These are phyloP conservation scores for Microbotryum intermedium DNA, from an alignment of 1,284 basidiomycete genomes.

Conservation along the genomic window DNA sequence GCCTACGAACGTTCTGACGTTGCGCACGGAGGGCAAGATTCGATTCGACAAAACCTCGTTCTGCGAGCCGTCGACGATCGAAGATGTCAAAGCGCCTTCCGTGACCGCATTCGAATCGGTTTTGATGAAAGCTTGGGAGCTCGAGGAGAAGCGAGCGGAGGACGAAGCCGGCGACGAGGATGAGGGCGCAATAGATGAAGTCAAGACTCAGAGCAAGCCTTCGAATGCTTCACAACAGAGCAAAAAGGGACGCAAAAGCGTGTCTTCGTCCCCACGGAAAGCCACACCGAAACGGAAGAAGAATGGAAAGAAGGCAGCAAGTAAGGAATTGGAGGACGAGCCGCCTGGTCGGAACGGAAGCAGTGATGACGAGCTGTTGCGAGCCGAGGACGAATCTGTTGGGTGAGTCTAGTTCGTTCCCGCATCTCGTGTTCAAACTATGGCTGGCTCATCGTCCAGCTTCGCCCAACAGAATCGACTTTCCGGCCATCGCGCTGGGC, in stretches of 20 bases:
- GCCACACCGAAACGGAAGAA: not conserved
- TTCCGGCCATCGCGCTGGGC: constrained; percentile 9
- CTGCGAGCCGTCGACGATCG: not conserved
- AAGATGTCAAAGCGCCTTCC: not conserved
- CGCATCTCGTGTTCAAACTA: too few species aligned
- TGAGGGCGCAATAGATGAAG: not conserved
- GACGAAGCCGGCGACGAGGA: not conserved
- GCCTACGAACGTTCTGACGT: constrained; percentile 11
- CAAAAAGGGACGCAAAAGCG: too few species aligned
- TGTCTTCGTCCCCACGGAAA: too few species aligned
- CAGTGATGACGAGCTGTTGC: too few species aligned
- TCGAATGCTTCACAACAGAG: too few species aligned
- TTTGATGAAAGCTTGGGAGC: not conserved
- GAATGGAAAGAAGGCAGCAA: not conserved
- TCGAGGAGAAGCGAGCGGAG: not conserved
- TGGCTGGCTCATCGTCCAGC: too few species aligned
- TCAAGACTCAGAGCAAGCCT: too few species aligned
- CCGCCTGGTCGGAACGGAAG: too few species aligned
- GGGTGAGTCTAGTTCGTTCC: not conserved
- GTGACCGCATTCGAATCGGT: constrained; percentile 3
- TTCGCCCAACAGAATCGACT: not conserved
- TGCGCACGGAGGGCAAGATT: constrained; percentile 6
- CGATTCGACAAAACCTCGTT: constrained; percentile 13
- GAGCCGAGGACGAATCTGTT: not conserved
- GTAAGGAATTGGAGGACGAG: too few species aligned